Base-by-base conservation (phyloP, 1,284 basidiomycete species). In the Golubevia sp. region DNA sequence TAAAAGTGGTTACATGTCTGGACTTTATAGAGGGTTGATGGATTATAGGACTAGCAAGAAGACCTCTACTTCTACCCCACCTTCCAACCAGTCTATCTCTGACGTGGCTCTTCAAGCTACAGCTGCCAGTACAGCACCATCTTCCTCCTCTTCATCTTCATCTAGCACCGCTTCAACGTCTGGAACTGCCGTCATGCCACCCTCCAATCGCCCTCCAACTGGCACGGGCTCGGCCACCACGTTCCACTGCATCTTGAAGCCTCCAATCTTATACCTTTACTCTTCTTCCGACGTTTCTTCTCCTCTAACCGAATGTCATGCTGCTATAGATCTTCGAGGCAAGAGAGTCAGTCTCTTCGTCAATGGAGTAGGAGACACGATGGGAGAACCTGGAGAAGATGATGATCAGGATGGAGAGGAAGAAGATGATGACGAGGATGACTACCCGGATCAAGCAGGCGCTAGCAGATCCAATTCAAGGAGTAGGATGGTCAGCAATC, bases 181-280 rank as follows among this genome's bases (percentile, higher is more conserved):
- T 24, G 26, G 44, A 4, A 63, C 8, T 44, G 30, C 8, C 48
- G 56, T 26, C 24, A 34, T 15, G 51, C 25, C 6, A 18, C 49
- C 8, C 52, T 38, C 50, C n/a, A 56, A 27, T 8, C 13, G 20
- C 6, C 59, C 20, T 30, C 24, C 51, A 18, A 44, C 13, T 44
- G 38, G 38, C 13, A 44, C 38, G 11, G 38, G 38, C 18, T 44
- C 38, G 18, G 18, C 18, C 13, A 44, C 38, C 13, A 44, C 38
- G 38, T 79, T 76, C 62, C 71, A 71, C 58, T 76, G 73, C 54
- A 77, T 82, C 26, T 71, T 82, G 63, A 79, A 76, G 26, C 66
- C 68, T 2, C 75, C 79, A 48, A 72, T 82, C 44, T 75, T 82
- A 38, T 82, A 79, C 59, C 71, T 82, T 54, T 82, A 82, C 63